phyloP scores from a whole-genome alignment of 768 basidiomycete species.

The Goffeauzyma gilvescens region DNA sequence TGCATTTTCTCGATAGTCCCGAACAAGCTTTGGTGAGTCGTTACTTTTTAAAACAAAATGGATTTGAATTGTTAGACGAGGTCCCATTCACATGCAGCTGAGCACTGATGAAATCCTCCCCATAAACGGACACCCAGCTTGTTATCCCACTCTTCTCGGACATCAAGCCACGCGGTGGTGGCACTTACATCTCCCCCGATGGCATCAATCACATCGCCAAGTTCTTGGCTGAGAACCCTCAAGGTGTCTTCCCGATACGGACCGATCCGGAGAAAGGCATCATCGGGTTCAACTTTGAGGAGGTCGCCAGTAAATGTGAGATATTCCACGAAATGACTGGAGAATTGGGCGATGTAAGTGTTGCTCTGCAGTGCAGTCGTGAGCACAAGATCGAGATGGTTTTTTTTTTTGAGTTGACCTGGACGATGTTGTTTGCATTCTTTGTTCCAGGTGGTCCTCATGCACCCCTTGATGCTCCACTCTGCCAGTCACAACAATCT shows the following conservation, averaged over 20 bases:
- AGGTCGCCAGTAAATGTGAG: conserved; percentile 25
- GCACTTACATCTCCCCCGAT: conserved; percentile 44
- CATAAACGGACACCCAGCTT: conserved; percentile 20
- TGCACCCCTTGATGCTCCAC: conserved; percentile 50
- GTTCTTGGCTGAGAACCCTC: conserved; percentile 16
- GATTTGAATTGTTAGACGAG: not conserved
- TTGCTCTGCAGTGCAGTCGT: not conserved
- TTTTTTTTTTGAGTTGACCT: not conserved
- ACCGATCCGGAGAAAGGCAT: not conserved
- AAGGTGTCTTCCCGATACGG: conserved; percentile 11
- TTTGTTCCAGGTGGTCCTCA: conserved; percentile 32
- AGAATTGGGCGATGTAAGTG: conserved; percentile 41
- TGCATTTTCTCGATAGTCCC: conserved; percentile 43
- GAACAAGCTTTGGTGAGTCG: conserved; percentile 39
- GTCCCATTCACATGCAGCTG: not conserved
- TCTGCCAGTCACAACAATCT: conserved; percentile 45
- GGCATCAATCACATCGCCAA: conserved; percentile 33
- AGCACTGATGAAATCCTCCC: not conserved
- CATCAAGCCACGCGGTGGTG: conserved; percentile 41
- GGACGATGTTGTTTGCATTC: not conserved
- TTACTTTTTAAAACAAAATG: not conserved
- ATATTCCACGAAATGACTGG: conserved; percentile 36
- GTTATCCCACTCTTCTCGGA: conserved; percentile 47
- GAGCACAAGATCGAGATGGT: not conserved
- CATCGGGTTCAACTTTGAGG: conserved; percentile 36